Base-by-base conservation (phyloP, 2,329 filamentous ascomycete species). In the Aspergillus sp. region DNA sequence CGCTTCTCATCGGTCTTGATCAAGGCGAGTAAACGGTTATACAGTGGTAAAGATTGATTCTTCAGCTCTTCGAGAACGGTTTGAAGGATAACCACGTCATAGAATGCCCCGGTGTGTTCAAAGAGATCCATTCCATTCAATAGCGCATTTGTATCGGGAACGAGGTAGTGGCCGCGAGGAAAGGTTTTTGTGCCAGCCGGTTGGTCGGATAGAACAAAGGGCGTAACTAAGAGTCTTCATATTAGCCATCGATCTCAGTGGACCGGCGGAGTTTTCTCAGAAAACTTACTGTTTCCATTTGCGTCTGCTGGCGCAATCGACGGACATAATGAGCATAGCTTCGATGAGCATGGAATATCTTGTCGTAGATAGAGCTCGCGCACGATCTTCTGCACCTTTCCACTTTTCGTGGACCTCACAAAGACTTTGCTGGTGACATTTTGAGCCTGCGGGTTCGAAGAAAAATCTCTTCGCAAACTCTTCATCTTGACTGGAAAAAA, bases 321-420 rank as follows among this genome's bases (percentile, higher is more conserved):
- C 36, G 87, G 76, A 66, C 93, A 98, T 59, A 69, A 71, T 49
- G 78, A 78, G 73, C 93, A 98, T 36, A 98, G 75, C 67, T 85
- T 86, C 27, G 91, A 97, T 30, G 91, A 96, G 73, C 93, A 98
- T 39, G 93, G 91, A 61, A 98, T 97, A 66, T 98, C 93, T 71
- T 91, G 88, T 67, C 93, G 83, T 49, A 98, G 77, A 69, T 98
- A 98, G 51, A 97, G 79, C 74, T 98, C 93, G 60, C 90, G 83
- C 54, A 98, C 93, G 61, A 98, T 94, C 77, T 98, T 98, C 69
- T 97, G 93, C 47, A 97, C 91, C 73, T 96, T 96, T 68, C 93
- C 93, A 68, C 83, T 93, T 69, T 88, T 90, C 38, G 91, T 95
- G 27, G 93, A 96, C 48, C 93, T 82, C 51, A 98, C 88, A 64